A percentile compares a stretch with the other conserved stretches of the same genome.
These are phyloP conservation scores for Penicillium diatomitis DNA, from an alignment of 495 filamentous ascomycete genomes.

Conservation along the genomic window DNA sequence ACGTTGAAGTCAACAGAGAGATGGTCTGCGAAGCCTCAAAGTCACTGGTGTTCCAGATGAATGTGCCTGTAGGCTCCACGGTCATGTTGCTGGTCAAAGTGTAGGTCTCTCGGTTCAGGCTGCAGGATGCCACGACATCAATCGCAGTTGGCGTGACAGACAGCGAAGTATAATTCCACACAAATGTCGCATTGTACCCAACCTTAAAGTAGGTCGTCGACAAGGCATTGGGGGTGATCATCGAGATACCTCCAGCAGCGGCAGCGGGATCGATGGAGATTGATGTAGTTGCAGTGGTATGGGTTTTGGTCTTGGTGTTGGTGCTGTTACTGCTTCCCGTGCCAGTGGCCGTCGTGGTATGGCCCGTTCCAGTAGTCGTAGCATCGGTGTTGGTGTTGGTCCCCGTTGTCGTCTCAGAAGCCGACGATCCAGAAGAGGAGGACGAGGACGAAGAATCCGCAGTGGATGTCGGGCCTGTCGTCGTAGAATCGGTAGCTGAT, in stretches of 20 bases:
- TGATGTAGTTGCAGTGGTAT: conserved; percentile 24
- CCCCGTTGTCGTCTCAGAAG: conserved; percentile 7
- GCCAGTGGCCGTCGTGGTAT: conserved; percentile 12
- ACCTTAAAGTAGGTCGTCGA: conserved; percentile 78
- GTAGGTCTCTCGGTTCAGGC: conserved; percentile 52
- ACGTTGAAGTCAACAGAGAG: conserved; percentile 61
- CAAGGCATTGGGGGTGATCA: conserved; percentile 62
- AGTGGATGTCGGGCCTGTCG: conserved; percentile 9
- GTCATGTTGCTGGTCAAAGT: conserved; percentile 59
- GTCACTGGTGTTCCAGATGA: conserved; percentile 72
- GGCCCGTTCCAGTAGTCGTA: conserved; percentile 7
- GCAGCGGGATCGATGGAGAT: conserved; percentile 49
- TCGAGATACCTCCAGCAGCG: conserved; percentile 65
- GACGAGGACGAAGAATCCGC: conserved; percentile 2
- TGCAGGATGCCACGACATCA: conserved; percentile 76
- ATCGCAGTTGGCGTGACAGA: conserved; percentile 65
- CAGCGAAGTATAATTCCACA: conserved; percentile 92
- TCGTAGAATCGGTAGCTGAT: conserved; percentile 12
- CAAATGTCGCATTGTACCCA: conserved; percentile 74
- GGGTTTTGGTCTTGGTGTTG: conserved; percentile 25
- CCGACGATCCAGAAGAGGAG: not conserved
- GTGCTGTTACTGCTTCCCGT: conserved; percentile 18
- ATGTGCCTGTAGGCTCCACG: conserved; percentile 43
- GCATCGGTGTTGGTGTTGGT: conserved; percentile 6
- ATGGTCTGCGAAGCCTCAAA: conserved; percentile 54